Conservation (phyloP, 2,329 filamentous ascomycete genomes). For the Pyricularia sp. region DNA sequence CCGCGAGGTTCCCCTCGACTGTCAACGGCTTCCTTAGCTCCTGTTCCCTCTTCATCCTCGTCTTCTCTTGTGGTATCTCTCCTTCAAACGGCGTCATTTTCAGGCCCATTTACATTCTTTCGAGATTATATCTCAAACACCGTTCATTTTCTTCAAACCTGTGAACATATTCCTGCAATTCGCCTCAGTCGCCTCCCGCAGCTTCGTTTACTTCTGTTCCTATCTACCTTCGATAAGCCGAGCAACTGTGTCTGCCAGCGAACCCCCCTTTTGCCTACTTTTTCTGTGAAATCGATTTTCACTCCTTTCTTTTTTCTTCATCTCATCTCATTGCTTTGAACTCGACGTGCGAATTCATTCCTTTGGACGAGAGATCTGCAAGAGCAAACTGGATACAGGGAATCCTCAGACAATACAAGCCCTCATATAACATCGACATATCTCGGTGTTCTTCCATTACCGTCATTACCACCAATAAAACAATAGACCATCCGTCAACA, state of each 20-base stretch:
- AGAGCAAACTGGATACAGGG: not conserved
- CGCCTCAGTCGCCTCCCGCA: not conserved
- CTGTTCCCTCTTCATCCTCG: slow-evolving; percentile 3
- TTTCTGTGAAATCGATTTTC: slow-evolving; percentile 4
- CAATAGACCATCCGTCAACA: slow-evolving; percentile 1
- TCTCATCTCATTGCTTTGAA: not conserved
- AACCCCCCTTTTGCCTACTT: not conserved
- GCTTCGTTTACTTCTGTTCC: not conserved
- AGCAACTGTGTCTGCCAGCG: slow-evolving; percentile 4
- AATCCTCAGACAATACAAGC: not conserved
- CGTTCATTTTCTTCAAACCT: slow-evolving; percentile 1
- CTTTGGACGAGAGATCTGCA: slow-evolving; percentile 1
- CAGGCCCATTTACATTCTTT: slow-evolving; percentile 1
- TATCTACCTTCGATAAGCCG: not conserved
- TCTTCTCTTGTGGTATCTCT: slow-evolving; percentile 2
- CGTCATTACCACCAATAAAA: not conserved
- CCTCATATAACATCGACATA: not conserved
- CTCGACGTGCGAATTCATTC: not conserved
- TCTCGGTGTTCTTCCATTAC: not conserved
- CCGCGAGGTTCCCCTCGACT: not conserved
- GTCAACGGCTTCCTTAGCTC: not conserved
- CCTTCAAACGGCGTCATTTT: slow-evolving; percentile 2
- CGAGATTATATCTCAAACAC: not conserved
- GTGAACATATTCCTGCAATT: not conserved
- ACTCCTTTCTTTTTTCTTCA: not conserved